Evolutionary conservation across 208 protist genomes (phyloP).

Genomic region (Angomonas ambiguus): DNA sequence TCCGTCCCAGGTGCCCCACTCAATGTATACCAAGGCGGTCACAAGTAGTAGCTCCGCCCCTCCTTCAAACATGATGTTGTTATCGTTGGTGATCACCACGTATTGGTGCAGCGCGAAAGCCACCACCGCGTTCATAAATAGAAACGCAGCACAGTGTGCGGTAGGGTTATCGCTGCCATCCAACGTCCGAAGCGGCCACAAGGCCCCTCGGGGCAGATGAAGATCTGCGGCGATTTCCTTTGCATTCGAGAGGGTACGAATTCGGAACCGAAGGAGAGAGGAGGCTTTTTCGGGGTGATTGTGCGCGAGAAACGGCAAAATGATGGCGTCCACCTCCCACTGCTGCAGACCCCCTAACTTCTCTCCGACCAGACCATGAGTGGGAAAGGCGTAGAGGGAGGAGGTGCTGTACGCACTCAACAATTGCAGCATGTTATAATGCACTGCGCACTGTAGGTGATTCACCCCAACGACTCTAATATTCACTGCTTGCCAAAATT

Average conservation of each 20-base stretch:
- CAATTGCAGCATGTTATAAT: constrained; percentile 86
- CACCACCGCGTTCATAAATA: constrained; percentile 86
- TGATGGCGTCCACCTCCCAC: constrained; percentile 87
- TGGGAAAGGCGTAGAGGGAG: constrained; percentile 53
- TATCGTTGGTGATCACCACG: constrained; percentile 76
- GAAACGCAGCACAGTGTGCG: constrained; percentile 64
- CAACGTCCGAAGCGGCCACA: constrained; percentile 83
- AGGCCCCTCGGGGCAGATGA: constrained; percentile 74
- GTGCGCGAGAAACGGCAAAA: constrained; percentile 83
- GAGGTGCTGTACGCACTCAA: constrained; percentile 44
- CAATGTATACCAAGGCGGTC: constrained; percentile 78
- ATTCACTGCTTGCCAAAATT: constrained; percentile 71
- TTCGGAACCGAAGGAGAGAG: constrained; percentile 79
- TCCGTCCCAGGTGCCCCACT: constrained; percentile 84
- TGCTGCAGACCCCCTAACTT: constrained; percentile 66
- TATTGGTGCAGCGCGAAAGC: constrained; percentile 79
- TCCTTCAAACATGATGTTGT: constrained; percentile 47
- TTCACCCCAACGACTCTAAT: constrained; percentile 47
- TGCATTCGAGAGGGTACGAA: constrained; percentile 73
- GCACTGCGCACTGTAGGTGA: constrained; percentile 66
- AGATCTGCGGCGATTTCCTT: constrained; percentile 64
- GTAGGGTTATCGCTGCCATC: constrained; percentile 69
- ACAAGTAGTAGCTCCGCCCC: constrained; percentile 80
- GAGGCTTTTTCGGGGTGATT: constrained; percentile 66
- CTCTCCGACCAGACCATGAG: constrained; percentile 72